Percentiles rank a stretch among this genome's conserved stretches.
Conservation (phyloP, 1,284 basidiomycete genomes). For the Fomitopsis pinicola region DNA sequence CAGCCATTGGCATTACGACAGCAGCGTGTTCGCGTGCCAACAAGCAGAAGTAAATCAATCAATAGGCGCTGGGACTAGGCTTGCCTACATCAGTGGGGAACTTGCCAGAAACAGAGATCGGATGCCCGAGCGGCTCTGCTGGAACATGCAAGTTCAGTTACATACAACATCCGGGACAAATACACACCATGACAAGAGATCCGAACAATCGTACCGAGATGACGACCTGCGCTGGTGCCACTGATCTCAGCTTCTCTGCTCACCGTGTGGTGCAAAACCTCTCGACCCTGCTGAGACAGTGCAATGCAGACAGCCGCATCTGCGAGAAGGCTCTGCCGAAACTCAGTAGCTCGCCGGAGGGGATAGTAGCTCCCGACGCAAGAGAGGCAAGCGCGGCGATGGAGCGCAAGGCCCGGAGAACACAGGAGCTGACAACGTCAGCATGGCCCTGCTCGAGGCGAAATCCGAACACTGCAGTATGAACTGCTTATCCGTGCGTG, state of each 20-base stretch:
- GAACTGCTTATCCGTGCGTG: background rate
- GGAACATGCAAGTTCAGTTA: background rate
- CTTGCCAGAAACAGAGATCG: background rate
- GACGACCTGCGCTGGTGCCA: background rate
- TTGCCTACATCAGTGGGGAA: background rate
- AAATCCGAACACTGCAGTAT: background rate
- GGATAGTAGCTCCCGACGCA: background rate
- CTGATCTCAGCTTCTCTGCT: background rate
- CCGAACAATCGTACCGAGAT: constrained; percentile 1
- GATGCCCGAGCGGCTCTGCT: background rate
- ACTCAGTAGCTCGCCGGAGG: background rate
- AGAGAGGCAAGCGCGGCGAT: background rate
- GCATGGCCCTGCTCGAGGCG: background rate
- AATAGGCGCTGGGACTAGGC: background rate
- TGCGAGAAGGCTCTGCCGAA: background rate
- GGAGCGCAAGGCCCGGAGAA: background rate
- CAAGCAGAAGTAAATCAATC: background rate
- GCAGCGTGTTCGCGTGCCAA: background rate
- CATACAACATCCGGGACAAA: background rate
- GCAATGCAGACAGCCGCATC: background rate
- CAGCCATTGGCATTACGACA: background rate
- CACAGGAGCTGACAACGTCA: background rate
- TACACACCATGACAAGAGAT: background rate
- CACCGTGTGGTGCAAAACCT: background rate
- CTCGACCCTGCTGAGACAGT: background rate